A percentile compares a stretch with the other conserved stretches of the same genome.
Conservation (phyloP, 805 yeast genomes). For the Candida insectorum region DNA sequence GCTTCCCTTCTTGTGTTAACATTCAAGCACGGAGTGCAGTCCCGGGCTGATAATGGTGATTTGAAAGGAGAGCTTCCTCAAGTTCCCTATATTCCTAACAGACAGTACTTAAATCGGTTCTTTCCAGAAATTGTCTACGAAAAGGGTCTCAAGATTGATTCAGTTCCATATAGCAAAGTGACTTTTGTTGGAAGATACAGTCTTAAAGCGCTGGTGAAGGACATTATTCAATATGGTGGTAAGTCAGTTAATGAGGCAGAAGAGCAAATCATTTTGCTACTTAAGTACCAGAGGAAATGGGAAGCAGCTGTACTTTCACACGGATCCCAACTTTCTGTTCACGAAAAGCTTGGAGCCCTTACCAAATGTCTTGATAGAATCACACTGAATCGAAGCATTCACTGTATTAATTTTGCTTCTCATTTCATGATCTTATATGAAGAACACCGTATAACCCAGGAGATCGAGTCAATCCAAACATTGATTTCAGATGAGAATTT, state of each 20-base stretch:
- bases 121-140: slow-evolving; percentile 33
- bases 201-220: slow-evolving; percentile 29
- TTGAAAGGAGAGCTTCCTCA: no score
- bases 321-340: slow-evolving; percentile 30
- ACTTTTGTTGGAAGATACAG: slow-evolving; percentile 42
- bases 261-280: slow-evolving; percentile 29
- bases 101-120: slow-evolving; percentile 31
- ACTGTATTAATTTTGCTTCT: slow-evolving; percentile 41
- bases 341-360: slow-evolving; percentile 37
- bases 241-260: slow-evolving; percentile 34
- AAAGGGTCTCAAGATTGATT: slow-evolving; percentile 32
- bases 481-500: slow-evolving; percentile 82
- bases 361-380: slow-evolving; percentile 27
- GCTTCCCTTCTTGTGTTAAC: slow-evolving; percentile 37
- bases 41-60: slow-evolving; percentile 19
- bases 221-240: slow-evolving; percentile 32
- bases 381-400: slow-evolving; percentile 20
- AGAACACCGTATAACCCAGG: slow-evolving; percentile 42
- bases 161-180: slow-evolving; percentile 39
- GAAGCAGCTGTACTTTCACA: slow-evolving; percentile 41
- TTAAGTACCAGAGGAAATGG: slow-evolving; percentile 39
- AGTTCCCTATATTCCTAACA: slow-evolving; percentile 38
- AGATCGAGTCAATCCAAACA: slow-evolving; percentile 55
- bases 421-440: slow-evolving; percentile 46
- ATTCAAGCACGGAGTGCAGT: slow-evolving; percentile 41